These are phyloP conservation scores for Paramecium pentaurelia DNA, from an alignment of 73 alveolate genomes.

Conservation along the genomic window DNA sequence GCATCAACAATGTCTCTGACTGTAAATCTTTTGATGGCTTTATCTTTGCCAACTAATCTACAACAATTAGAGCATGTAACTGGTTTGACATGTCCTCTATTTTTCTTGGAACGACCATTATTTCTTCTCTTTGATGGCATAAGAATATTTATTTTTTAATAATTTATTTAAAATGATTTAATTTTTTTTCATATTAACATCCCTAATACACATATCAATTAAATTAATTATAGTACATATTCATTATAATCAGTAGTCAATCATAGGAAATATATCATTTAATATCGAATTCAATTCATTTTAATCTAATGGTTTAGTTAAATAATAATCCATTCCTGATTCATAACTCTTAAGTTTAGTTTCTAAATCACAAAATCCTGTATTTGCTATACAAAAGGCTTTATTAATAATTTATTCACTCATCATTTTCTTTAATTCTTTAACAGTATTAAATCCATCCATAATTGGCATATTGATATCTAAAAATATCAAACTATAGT, in stretches of 20 bases:
- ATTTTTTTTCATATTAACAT: slow-evolving; percentile 13
- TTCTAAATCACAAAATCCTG: slow-evolving; percentile 20
- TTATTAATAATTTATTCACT: not conserved
- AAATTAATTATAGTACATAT: slow-evolving; percentile 8
- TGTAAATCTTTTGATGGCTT: slow-evolving; percentile 95
- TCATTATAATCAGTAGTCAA: not conserved
- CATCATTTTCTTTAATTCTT: slow-evolving; percentile 8
- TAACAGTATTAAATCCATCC: slow-evolving; percentile 19
- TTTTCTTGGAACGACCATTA: slow-evolving; percentile 97
- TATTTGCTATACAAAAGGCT: not conserved
- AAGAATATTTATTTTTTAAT: slow-evolving; percentile 32
- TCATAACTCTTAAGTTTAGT: not conserved
- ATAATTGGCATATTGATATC: slow-evolving; percentile 25
- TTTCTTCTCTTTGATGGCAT: slow-evolving; percentile 95
- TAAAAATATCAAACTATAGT: not conserved
- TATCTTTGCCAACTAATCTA: slow-evolving; percentile 94
- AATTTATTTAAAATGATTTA: slow-evolving; percentile 18
- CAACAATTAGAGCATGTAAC: slow-evolving; percentile 97
- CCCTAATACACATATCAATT: not conserved
- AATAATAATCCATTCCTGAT: slow-evolving; percentile 15
- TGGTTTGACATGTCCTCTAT: slow-evolving; percentile 95
- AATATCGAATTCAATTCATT: not conserved
- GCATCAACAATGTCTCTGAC: slow-evolving; percentile 97
- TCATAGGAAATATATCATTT: not conserved
- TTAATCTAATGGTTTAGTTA: slow-evolving; percentile 23